phyloP scores from a whole-genome alignment of 208 protist species.

The Leishmania mexicana region DNA sequence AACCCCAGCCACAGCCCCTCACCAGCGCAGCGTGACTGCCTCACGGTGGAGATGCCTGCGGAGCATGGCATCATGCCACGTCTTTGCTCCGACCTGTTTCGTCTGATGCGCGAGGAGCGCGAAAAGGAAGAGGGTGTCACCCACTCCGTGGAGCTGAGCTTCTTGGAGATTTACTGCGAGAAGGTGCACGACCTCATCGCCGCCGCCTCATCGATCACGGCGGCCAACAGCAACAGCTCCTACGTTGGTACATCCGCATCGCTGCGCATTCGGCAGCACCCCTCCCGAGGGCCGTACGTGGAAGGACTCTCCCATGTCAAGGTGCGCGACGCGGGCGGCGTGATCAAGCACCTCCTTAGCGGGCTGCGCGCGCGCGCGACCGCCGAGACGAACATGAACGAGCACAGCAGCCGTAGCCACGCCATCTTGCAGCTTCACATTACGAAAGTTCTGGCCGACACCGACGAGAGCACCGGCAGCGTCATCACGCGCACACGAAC shows the following conservation, averaged over 20 bases:
- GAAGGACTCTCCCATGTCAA: constrained; percentile 68
- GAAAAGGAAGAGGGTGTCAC: constrained; percentile 59
- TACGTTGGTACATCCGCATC: constrained; percentile 14
- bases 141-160: constrained; percentile 74
- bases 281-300: constrained; percentile 76
- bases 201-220: neutral
- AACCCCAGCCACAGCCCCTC: neutral
- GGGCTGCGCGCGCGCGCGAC: constrained; percentile 80
- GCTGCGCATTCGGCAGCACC: constrained; percentile 77
- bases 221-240: neutral
- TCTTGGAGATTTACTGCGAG: constrained; percentile 93
- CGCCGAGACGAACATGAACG: constrained; percentile 95
- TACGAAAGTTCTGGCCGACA: constrained; percentile 50
- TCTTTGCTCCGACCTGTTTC: constrained; percentile 71
- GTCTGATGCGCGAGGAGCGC: constrained; percentile 65
- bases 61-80: constrained; percentile 87
- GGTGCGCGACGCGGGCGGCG: constrained; percentile 54
- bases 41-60: constrained; percentile 1
- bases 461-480: constrained; percentile 33
- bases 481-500: constrained; percentile 67
- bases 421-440: constrained; percentile 95
- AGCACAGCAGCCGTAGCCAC: constrained; percentile 95
- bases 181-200: constrained; percentile 78
- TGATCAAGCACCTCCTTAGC: constrained; percentile 53
- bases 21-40: neutral